Evolutionary conservation across 345 rosid species (phyloP), one percentile per base, ranked within the genome.

Genomic region (Syzygium aqueum): DNA sequence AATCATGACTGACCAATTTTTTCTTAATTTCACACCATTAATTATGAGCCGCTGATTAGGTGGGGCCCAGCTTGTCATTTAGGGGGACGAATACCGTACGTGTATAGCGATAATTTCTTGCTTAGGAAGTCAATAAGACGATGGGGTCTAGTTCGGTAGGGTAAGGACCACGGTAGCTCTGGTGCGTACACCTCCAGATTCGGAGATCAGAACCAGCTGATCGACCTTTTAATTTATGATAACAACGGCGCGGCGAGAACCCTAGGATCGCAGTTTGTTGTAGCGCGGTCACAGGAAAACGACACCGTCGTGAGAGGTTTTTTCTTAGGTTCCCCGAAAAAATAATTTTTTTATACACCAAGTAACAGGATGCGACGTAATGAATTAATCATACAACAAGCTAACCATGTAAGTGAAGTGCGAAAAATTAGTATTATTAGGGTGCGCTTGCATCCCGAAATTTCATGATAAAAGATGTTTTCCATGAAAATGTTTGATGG

Each of bases 1-100:
- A 73, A 73, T 56, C 65, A 52, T 37, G 33, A 11, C 49, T 46
- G 53, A 61, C 87, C 87, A 49, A 17, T 57, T 53, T 73, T 53
- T 73, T 33, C 43, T 73, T 73, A 73, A 73, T 73, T 73, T 40
- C 80, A 16, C 25, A 19, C 80, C 49, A 37, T 73, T 33, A 73
- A 73, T 73, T 73, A 85, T 85, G n/a, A 30, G 82, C 52, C 80
- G 77, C 82, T 56, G 51, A 59, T 85, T 85, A 23, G 87, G 37
- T 57, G 73, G 87, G 78, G 50, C 85, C 63, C 59, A 6, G 12
- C 59, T 8, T 51, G 46, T 28, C 46, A 51, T 52, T 23, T 73
- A 4, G 33, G 80, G 80, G 46, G 80, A 67, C 17, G 80, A 67
- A 2, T n/a, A 61, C 73, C 7, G 5, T 61, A 61, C 37, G 15